phyloP scores from a whole-genome alignment of 208 protist species.

The Angomonas deanei region DNA sequence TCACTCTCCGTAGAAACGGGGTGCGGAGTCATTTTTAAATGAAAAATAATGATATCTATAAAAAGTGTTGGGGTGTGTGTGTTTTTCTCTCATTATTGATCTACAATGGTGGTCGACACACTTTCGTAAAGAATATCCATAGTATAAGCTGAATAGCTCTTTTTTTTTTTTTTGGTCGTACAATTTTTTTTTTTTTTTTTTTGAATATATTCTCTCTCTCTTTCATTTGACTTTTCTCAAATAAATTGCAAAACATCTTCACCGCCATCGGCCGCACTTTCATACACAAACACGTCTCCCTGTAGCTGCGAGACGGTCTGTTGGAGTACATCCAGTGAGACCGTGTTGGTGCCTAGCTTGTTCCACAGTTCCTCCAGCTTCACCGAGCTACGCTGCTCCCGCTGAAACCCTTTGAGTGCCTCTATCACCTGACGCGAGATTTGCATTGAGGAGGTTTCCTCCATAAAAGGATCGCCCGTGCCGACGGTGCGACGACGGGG shows the following conservation, averaged over 20 bases:
- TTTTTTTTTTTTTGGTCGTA: not conserved
- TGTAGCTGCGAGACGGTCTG: slow-evolving; percentile 45
- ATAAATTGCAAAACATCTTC: slow-evolving; percentile 68
- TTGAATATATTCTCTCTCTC: too few relatives aligned
- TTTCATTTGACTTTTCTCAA: not conserved
- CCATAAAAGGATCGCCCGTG: slow-evolving; percentile 1
- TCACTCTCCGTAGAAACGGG: too few relatives aligned
- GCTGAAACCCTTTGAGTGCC: slow-evolving; percentile 49
- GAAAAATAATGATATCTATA: too few relatives aligned
- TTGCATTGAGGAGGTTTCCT: slow-evolving; percentile 6
- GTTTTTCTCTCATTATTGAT: too few relatives aligned
- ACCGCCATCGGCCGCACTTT: slow-evolving; percentile 39
- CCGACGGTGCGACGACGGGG: not conserved
- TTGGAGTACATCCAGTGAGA: slow-evolving; percentile 29
- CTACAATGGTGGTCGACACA: too few relatives aligned
- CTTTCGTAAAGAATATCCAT: too few relatives aligned
- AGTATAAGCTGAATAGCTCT: too few relatives aligned
- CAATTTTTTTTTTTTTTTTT: not conserved
- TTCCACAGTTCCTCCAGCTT: slow-evolving; percentile 46
- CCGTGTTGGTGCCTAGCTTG: slow-evolving; percentile 24
- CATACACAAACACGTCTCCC: slow-evolving; percentile 71
- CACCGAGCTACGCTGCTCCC: slow-evolving; percentile 50
- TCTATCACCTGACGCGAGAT: slow-evolving; percentile 39
- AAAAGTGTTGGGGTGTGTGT: too few relatives aligned
- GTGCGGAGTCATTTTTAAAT: too few relatives aligned